Evolutionary conservation across 148 eudicot species (phyloP), one percentile per base, ranked within the genome.

Genomic region (Chenopodium suecicum): DNA sequence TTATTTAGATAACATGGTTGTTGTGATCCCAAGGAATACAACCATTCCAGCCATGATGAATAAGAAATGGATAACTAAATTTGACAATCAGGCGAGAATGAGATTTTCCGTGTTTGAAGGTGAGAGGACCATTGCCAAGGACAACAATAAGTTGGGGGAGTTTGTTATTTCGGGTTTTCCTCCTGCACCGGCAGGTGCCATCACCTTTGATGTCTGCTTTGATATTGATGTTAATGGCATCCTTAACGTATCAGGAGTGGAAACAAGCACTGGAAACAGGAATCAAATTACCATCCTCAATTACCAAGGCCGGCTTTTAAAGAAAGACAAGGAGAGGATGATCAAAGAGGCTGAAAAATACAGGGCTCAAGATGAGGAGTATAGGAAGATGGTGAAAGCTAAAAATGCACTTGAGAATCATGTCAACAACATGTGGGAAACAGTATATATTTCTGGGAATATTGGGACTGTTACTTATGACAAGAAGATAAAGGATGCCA

Each of bases 261-360:
- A 77, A 14, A 31, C 14, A 41, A 72, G 79, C 9, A 76, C 79
- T 7, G 50, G 77, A 3, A 25, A 44, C 19, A 46, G 23, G 70
- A 73, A 72, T 5, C 70, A 71, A 60, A 66, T 66, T 23, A 83
- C 82, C 56, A 84, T 78, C 22, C 73, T 80, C 4, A 78, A 64
- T 65, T 22, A 62, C 48, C 10, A 69, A 17, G 78, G 78, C 0
- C 67, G 82, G 27, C 74, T 79, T 48, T 31, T 63, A 7, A 62
- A 44, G 44, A 44, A 46, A 25, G 83, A 81, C 9, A 75, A 80
- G 14, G 73, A 80, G 22, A 70, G 74, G 80, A 74, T 84, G 83
- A 77, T 76, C 12, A 34, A 76, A 29, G 86, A 84, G n/a, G 86
- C 83, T 13, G 86, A 84, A 31, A 44, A 22, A 19, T 84, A 80